phyloP scores from a whole-genome alignment of 176 grass and related monocot species.

The Eragrostis curvula region DNA sequence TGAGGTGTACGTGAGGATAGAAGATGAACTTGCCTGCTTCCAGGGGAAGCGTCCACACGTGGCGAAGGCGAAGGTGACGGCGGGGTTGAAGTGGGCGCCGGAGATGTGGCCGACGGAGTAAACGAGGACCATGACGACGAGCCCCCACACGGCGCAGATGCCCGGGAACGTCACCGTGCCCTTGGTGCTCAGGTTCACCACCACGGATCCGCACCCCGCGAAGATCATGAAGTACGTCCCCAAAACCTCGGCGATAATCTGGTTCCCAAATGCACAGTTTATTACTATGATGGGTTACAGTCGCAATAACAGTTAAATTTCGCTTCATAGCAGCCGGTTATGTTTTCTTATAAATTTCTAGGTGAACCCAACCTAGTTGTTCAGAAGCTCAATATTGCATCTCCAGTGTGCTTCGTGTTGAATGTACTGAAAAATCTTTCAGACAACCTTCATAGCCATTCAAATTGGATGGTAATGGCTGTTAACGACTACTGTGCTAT shows the following conservation, averaged over 20 bases:
- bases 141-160: constrained; percentile 83
- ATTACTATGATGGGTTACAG: neutral
- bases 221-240: constrained; percentile 93
- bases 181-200: constrained; percentile 62
- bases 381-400: neutral
- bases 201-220: constrained; percentile 74
- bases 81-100: constrained; percentile 86
- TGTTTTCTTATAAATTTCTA: too few species aligned
- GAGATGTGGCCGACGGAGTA: constrained; percentile 91
- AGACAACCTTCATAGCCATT: neutral
- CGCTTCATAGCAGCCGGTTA: neutral
- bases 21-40: constrained; percentile 65
- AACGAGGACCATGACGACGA: constrained; percentile 81
- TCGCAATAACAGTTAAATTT: neutral
- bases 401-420: neutral
- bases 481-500: neutral
- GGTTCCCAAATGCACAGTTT: neutral
- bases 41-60: constrained; percentile 75
- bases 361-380: too few species aligned
- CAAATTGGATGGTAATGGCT: neutral
- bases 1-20: neutral
- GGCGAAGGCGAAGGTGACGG: constrained; percentile 87
- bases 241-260: constrained; percentile 73
- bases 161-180: constrained; percentile 79
- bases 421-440: too few species aligned